A percentile compares a stretch with the other conserved stretches of the same genome.
phyloP scores from a whole-genome alignment of 805 yeast genomes.

The Saccharomycopsis javanensis region DNA sequence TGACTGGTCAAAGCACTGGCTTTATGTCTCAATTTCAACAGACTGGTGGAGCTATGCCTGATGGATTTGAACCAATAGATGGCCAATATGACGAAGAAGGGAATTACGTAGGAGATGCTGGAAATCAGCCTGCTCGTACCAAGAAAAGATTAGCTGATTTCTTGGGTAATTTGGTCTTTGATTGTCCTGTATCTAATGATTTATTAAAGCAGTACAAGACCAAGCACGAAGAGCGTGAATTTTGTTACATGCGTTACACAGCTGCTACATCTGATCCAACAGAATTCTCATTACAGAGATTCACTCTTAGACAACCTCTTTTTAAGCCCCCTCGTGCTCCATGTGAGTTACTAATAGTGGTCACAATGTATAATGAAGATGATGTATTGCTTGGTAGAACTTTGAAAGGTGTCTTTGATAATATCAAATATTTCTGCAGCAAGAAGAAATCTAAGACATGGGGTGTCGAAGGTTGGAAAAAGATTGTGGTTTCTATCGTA shows the following conservation, averaged over 20 bases:
- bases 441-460: constrained; percentile 71
- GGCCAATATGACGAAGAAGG: constrained; percentile 12
- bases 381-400: constrained; percentile 78
- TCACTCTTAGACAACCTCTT: constrained; percentile 72
- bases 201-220: constrained; percentile 44
- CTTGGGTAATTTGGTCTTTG: constrained; percentile 72
- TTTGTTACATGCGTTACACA: constrained; percentile 83
- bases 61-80: not conserved
- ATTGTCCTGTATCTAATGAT: constrained; percentile 78
- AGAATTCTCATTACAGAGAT: constrained; percentile 50
- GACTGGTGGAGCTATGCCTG: constrained; percentile 1
- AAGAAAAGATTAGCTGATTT: constrained; percentile 19
- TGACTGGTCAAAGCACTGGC: constrained; percentile 10
- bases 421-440: constrained; percentile 64
- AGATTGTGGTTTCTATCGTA: constrained; percentile 78
- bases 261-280: constrained; percentile 92
- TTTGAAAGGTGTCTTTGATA: constrained; percentile 82
- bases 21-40: constrained; percentile 2
- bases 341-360: constrained; percentile 77
- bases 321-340: constrained; percentile 63
- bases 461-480: constrained; percentile 97
- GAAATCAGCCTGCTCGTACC: constrained; percentile 2
- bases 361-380: constrained; percentile 87
- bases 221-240: constrained; percentile 36
- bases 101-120: constrained; percentile 7